These are phyloP conservation scores for Colletotrichum liriopes DNA, from an alignment of 2,329 filamentous ascomycete species.

Conservation along the genomic window DNA sequence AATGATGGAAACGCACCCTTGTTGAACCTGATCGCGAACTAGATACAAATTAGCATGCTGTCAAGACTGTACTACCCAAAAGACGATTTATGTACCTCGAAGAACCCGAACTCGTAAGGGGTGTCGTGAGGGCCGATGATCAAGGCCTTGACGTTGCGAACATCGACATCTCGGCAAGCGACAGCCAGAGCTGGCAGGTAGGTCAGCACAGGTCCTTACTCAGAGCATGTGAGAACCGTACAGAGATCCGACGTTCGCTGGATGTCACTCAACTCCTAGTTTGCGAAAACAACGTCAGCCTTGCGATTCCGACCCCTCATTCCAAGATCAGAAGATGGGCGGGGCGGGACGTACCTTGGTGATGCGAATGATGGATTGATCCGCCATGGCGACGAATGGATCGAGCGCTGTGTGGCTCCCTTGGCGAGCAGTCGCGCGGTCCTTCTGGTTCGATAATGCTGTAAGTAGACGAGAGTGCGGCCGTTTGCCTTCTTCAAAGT, in stretches of 20 bases:
- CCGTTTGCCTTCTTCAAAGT: background rate
- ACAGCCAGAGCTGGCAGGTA: conserved; percentile 80
- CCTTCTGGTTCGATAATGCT: background rate
- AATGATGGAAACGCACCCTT: conserved; percentile 67
- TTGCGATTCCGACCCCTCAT: conserved; percentile 23
- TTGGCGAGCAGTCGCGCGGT: conserved; percentile 6
- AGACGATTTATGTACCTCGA: conserved; percentile 75
- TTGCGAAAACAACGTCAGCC: conserved; percentile 27
- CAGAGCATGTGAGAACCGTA: conserved; percentile 60
- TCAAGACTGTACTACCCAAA: background rate
- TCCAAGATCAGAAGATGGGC: conserved; percentile 1
- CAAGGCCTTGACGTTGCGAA: conserved; percentile 88
- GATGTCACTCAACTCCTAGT: conserved; percentile 87
- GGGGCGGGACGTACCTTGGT: conserved; percentile 73
- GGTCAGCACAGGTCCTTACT: conserved; percentile 32
- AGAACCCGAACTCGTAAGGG: conserved; percentile 97
- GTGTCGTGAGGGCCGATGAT: conserved; percentile 95
- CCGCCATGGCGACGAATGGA: conserved; percentile 71
- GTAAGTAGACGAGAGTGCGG: background rate
- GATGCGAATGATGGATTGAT: conserved; percentile 91
- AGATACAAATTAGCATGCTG: conserved; percentile 48
- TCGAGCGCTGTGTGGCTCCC: conserved; percentile 10
- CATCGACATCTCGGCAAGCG: conserved; percentile 88
- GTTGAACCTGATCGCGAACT: conserved; percentile 85
- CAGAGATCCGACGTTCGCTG: conserved; percentile 88